Evolutionary conservation across 768 basidiomycete species (phyloP), one percentile per base, ranked within the genome.

Genomic region (Termitomyces bulborhizus): DNA sequence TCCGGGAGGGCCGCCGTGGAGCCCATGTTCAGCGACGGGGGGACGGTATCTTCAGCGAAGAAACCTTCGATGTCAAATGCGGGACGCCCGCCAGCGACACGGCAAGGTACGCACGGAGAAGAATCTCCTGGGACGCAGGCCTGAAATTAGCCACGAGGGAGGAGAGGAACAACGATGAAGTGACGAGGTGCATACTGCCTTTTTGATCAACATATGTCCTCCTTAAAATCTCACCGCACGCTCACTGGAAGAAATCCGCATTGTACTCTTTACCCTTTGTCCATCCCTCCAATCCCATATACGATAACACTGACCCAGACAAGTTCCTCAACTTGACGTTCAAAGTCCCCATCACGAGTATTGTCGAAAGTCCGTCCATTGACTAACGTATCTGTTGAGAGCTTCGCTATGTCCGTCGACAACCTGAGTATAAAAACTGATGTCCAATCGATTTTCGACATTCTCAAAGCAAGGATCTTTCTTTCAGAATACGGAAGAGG

Each of bases 251-350:
- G 66, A 88, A 87, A 53, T 86, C 81, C 0, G 76, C 79, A 27
- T 75, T 72, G 65, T 82, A 86, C 1, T 64, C 61, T 15, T 65
- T 58, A 15, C 64, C 65, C 46, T 69, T 59, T 50, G 71, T 67
- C 72, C 76, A 82, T 5, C 81, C 81, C 85, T 7, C 77, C 78
- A 16, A 82, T 68, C 2, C 76, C 82, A 56, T 83, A 89, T 24
- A 84, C 58, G 21, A 85, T 55, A 0, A 68, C 69, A 46, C 71
- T 75, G 16, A 75, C 66, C 83, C 84, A 90, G 12, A 71, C 62
- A 1, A 90, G 60, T 60, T 90, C 86, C 60, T 84, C 83, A 31
- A 85, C 73, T 65, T 85, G 88, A 12, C 70, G 66, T n/a, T 75
- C 71, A 3, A 83, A 56, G 57, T 75, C 71, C 43, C 68, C 62